Percentiles rank a stretch among this genome's conserved stretches.
Conservation (phyloP, 2,329 filamentous ascomycete species). For the Colletotrichum sp. region DNA sequence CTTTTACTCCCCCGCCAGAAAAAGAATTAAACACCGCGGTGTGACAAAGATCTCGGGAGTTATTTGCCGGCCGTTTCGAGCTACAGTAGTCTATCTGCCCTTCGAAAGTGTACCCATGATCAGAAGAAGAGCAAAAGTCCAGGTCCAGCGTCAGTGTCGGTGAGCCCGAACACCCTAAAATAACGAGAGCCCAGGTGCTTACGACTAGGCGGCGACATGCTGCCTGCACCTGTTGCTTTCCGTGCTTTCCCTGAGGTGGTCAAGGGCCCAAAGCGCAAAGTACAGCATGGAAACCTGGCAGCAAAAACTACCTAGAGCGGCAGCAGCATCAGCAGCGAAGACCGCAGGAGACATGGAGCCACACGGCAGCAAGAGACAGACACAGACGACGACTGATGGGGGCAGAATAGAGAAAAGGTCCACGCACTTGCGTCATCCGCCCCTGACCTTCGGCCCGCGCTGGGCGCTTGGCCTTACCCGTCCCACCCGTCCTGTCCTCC, state of each 20-base stretch:
- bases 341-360: neutral
- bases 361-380: neutral
- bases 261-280: neutral
- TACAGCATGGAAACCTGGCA: neutral
- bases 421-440: slow-evolving; percentile 21
- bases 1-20: neutral
- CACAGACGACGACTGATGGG: neutral
- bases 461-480: slow-evolving; percentile 17
- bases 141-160: neutral
- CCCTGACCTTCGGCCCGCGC: slow-evolving; percentile 17
- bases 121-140: neutral
- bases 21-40: neutral
- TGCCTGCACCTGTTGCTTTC: neutral
- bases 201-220: neutral
- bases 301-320: neutral
- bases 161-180: neutral
- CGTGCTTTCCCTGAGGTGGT: neutral
- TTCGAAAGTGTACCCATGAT: neutral
- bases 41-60: neutral
- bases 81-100: neutral
- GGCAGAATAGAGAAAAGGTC: neutral
- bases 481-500: neutral
- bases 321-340: neutral
- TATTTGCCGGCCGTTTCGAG: neutral
- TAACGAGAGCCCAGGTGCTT: neutral